Conservation (phyloP, 164 flowering plant species). For the Stephania yunnanensis region DNA sequence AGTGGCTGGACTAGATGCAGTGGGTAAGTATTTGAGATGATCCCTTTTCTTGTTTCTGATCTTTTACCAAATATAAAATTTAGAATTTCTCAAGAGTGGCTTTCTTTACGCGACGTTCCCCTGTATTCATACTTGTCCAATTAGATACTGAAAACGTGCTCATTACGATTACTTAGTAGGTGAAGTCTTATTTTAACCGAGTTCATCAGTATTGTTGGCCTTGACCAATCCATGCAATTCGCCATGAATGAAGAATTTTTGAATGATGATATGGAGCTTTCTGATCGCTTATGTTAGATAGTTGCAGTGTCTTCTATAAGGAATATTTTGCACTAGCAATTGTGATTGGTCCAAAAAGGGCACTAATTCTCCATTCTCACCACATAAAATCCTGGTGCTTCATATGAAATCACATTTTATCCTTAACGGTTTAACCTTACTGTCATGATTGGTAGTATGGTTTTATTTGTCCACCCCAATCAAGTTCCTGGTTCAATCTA, state of each 20-base stretch:
- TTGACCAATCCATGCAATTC: too few relatives aligned
- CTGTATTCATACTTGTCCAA: neutral
- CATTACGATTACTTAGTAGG: too few relatives aligned
- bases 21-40: conserved; percentile 43
- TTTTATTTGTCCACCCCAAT: neutral
- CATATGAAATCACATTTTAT: neutral
- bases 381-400: neutral
- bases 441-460: neutral
- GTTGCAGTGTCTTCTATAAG: neutral
- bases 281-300: neutral
- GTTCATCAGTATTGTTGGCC: too few relatives aligned
- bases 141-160: neutral
- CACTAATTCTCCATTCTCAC: neutral
- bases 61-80: neutral
- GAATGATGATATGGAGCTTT: neutral
- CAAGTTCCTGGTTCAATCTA: neutral
- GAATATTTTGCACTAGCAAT: neutral
- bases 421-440: neutral
- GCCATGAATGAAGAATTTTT: neutral
- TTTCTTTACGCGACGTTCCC: neutral
- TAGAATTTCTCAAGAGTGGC: neutral
- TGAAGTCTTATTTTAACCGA: too few relatives aligned
- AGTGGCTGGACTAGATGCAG: conserved; percentile 76
- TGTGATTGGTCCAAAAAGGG: neutral
- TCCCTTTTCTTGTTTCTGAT: neutral